Conservation (phyloP, 495 filamentous ascomycete species). For the Cladorrhinum samala region DNA sequence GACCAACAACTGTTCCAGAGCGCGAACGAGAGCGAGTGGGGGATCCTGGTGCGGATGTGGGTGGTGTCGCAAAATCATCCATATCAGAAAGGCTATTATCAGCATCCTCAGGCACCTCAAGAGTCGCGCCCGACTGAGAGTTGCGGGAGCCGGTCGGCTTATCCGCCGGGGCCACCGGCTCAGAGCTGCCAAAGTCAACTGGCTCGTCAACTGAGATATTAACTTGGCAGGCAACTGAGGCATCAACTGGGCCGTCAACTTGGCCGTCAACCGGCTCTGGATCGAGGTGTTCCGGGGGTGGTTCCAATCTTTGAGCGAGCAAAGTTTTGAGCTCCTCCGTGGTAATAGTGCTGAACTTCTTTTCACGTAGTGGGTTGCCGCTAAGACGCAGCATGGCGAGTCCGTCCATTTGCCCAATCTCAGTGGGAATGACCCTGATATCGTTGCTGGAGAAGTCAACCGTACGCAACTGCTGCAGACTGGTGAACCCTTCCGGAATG, state of each 20-base stretch:
- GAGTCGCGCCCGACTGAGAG: background rate
- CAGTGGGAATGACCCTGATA: slow-evolving; percentile 65
- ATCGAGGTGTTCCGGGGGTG: slow-evolving; percentile 31
- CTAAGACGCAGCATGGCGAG: slow-evolving; percentile 66
- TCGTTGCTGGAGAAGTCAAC: slow-evolving; percentile 82
- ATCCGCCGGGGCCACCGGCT: too few species aligned
- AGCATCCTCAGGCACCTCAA: background rate
- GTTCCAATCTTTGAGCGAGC: slow-evolving; percentile 63
- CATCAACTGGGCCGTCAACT: background rate
- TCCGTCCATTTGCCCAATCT: slow-evolving; percentile 73
- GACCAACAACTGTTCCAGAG: too few species aligned
- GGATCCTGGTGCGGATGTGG: slow-evolving; percentile 43
- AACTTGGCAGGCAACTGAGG: too few species aligned
- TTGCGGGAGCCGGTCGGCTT: too few species aligned
- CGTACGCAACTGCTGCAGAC: slow-evolving; percentile 58
- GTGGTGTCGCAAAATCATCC: slow-evolving; percentile 58
- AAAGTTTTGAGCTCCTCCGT: slow-evolving; percentile 78
- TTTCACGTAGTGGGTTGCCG: slow-evolving; percentile 83
- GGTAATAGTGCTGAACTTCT: slow-evolving; percentile 71
- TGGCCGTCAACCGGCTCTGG: background rate
- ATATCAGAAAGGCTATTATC: slow-evolving; percentile 55
- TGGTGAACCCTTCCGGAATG: slow-evolving; percentile 68
- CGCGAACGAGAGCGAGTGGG: slow-evolving; percentile 38
- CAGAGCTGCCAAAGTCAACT: too few species aligned
- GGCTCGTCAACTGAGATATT: too few species aligned